phyloP scores from a whole-genome alignment of 2,329 filamentous ascomycete genomes.

The Clonostachys sp. region DNA sequence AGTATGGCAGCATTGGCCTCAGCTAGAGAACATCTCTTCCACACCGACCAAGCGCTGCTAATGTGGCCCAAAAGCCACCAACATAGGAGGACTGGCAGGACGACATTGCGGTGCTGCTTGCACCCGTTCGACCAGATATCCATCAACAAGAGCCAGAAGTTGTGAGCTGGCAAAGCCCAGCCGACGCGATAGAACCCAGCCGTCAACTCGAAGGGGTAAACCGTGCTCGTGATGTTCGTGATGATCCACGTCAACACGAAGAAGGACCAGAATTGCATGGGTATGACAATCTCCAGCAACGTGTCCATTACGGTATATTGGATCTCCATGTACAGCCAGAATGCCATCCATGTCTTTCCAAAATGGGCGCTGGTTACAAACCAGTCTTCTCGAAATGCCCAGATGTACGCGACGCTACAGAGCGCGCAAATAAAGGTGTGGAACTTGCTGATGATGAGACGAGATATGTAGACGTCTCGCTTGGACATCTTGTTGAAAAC shows the following conservation, averaged over 20 bases:
- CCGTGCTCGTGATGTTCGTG: slow-evolving; percentile 26
- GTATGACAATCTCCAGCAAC: slow-evolving; percentile 13
- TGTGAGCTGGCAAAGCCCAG: slow-evolving; percentile 27
- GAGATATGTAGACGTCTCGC: slow-evolving; percentile 15
- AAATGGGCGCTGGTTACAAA: slow-evolving; percentile 20
- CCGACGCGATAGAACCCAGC: slow-evolving; percentile 32
- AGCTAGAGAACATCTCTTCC: slow-evolving; percentile 7
- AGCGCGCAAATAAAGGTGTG: slow-evolving; percentile 29
- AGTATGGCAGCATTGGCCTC: too few relatives aligned
- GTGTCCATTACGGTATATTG: slow-evolving; percentile 37
- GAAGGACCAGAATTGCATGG: slow-evolving; percentile 31
- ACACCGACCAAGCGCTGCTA: slow-evolving; percentile 11
- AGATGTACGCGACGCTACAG: slow-evolving; percentile 31
- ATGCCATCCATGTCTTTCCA: slow-evolving; percentile 16
- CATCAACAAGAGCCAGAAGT: slow-evolving; percentile 24
- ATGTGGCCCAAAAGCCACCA: slow-evolving; percentile 25
- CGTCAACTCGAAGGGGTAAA: slow-evolving; percentile 29
- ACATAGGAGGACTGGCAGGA: slow-evolving; percentile 34
- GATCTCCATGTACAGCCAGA: slow-evolving; percentile 33
- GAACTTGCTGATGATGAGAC: slow-evolving; percentile 15
- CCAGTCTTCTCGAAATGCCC: slow-evolving; percentile 38
- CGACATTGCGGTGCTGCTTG: slow-evolving; percentile 26
- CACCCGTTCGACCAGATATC: slow-evolving; percentile 36
- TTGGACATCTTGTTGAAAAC: slow-evolving; percentile 2
- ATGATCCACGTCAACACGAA: slow-evolving; percentile 36